Evolutionary conservation across 257 asterid species (phyloP).

Genomic region (Solanum sitiens): DNA sequence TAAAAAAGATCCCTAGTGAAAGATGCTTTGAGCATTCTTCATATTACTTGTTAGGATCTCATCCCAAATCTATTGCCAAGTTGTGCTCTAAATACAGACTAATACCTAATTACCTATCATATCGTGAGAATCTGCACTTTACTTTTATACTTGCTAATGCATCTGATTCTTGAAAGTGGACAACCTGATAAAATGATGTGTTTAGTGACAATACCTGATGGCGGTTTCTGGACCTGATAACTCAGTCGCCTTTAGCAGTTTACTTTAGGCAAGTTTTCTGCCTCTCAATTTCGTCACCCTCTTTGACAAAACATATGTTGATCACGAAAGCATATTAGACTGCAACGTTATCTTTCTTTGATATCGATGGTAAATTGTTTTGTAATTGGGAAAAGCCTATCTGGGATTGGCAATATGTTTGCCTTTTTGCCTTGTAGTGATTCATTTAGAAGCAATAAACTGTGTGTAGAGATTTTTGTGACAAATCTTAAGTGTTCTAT

Average conservation of each 20-base stretch:
- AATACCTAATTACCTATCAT: neutral
- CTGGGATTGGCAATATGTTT: neutral
- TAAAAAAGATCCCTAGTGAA: neutral
- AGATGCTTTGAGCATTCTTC: neutral
- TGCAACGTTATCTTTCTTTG: neutral
- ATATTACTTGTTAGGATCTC: neutral
- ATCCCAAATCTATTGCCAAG: neutral
- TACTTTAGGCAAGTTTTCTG: neutral
- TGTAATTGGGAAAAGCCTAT: neutral
- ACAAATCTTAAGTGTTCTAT: neutral
- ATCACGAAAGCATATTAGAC: neutral
- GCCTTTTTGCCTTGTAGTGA: neutral
- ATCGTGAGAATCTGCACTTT: neutral
- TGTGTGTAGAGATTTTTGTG: neutral
- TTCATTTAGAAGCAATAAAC: neutral
- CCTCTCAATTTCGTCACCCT: neutral
- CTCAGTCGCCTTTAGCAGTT: neutral
- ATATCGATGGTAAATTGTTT: neutral
- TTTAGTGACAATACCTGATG: neutral
- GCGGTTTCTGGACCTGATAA: neutral
- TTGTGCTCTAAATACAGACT: neutral
- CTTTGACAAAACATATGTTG: neutral
- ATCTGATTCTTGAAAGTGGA: neutral
- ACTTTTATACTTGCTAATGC: neutral
- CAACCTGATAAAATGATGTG: neutral